Evolutionary conservation across 805 yeast genomes (phyloP).

Genomic region (Spathaspora sp.): DNA sequence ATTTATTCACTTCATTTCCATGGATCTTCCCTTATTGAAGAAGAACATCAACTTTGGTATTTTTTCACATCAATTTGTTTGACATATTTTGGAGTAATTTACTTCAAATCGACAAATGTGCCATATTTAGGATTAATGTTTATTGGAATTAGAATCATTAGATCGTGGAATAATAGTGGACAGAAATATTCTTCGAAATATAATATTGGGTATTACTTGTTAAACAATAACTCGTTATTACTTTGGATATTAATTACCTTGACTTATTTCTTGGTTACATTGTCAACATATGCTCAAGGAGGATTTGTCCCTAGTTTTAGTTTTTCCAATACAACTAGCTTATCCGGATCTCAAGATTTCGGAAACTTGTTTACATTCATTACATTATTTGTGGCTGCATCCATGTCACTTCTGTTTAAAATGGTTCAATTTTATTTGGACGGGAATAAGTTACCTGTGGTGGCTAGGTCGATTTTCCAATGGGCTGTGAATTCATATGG

Average conservation of each 20-base stretch:
- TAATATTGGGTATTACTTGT: slow-evolving; percentile 42
- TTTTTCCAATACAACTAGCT: slow-evolving; percentile 2
- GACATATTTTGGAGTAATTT: slow-evolving; percentile 8
- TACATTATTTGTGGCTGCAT: slow-evolving; percentile 41
- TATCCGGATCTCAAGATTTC: slow-evolving; percentile 11
- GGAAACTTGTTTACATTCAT: slow-evolving; percentile 41
- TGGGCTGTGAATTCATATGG: slow-evolving; percentile 21
- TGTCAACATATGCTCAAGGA: slow-evolving; percentile 22
- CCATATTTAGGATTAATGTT: slow-evolving; percentile 13
- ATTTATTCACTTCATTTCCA: slow-evolving; percentile 69
- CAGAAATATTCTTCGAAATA: slow-evolving; percentile 59
- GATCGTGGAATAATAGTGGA: slow-evolving; percentile 89
- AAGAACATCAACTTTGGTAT: slow-evolving; percentile 97
- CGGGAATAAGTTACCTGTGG: slow-evolving; percentile 50
- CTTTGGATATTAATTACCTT: slow-evolving; percentile 48
- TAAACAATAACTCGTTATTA: slow-evolving; percentile 17
- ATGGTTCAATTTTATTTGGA: slow-evolving; percentile 48
- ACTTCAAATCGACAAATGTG: slow-evolving; percentile 2
- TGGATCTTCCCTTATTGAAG: slow-evolving; percentile 77
- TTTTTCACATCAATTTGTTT: slow-evolving; percentile 26
- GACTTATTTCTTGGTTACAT: slow-evolving; percentile 30
- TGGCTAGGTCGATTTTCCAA: background rate
- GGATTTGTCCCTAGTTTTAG: slow-evolving; percentile 17
- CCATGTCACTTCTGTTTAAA: slow-evolving; percentile 52
- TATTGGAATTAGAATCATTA: slow-evolving; percentile 50